Percentiles rank a stretch among this genome's conserved stretches.
phyloP scores from a whole-genome alignment of 768 basidiomycete genomes.

The Termitomyces sp. region DNA sequence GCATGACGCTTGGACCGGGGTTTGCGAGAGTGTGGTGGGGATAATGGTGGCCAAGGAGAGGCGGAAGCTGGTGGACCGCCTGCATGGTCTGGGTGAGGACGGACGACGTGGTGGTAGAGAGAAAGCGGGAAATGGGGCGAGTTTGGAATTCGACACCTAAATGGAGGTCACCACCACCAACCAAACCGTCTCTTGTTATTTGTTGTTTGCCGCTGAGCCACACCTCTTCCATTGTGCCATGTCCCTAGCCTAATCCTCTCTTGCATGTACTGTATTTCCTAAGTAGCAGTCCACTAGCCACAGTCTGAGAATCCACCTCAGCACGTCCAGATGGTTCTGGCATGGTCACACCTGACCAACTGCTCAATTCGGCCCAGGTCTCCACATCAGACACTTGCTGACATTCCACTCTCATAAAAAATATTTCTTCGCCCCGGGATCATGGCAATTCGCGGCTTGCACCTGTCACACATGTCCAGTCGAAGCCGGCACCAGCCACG shows the following conservation, averaged over 20 bases:
- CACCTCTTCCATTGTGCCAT: conserved; percentile 2
- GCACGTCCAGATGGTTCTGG: background rate
- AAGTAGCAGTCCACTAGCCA: background rate
- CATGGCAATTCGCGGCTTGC: conserved; percentile 5
- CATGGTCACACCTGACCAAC: conserved; percentile 13
- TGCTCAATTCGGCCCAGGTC: background rate
- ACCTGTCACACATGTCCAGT: background rate
- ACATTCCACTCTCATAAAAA: background rate
- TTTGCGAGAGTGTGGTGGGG: conserved; percentile 41
- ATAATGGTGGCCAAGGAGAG: conserved; percentile 64
- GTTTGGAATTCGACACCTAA: conserved; percentile 34
- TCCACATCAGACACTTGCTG: conserved; percentile 11
- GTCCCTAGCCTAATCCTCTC: background rate
- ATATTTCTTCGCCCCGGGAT: conserved; percentile 2
- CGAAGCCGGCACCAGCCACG: background rate
- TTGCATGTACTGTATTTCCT: background rate
- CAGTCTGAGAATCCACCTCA: background rate
- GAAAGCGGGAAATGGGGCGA: conserved; percentile 23
- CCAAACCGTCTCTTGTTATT: conserved; percentile 22
- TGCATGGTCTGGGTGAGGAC: conserved; percentile 57
- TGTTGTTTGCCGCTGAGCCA: conserved; percentile 30
- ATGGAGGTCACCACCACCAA: conserved; percentile 32
- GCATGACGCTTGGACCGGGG: conserved; percentile 58
- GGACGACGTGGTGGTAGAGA: conserved; percentile 47
- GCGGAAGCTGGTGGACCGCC: conserved; percentile 62